Percentiles rank a stretch among this genome's conserved stretches.
Conservation (phyloP, 1,139 yeast species). For the Yarrowia galli region DNA sequence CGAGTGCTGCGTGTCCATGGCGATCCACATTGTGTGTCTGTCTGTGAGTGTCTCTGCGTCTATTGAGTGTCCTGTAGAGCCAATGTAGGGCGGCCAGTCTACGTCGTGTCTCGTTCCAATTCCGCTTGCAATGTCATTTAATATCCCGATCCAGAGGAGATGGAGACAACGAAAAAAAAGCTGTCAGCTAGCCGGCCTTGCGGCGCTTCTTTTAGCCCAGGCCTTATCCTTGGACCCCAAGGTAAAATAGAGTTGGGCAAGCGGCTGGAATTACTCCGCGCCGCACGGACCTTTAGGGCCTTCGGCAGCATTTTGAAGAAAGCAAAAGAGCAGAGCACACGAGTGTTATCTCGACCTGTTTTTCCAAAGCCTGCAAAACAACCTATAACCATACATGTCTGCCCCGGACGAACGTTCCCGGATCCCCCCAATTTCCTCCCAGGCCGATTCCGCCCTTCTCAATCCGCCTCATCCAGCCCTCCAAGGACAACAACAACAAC, state of each 20-base stretch:
- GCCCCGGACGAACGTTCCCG: conserved; percentile 8
- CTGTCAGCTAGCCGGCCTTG: conserved; percentile 10
- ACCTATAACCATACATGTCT: conserved; percentile 14
- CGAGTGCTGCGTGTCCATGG: no score
- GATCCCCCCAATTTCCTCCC: background rate
- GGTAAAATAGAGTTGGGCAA: conserved; percentile 22
- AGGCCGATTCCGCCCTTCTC: background rate
- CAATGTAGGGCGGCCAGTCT: no score
- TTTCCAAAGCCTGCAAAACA: background rate
- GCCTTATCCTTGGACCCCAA: conserved; percentile 11
- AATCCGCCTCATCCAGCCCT: background rate
- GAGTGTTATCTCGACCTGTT: background rate
- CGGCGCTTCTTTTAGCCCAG: conserved; percentile 27
- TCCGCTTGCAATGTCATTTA: no score
- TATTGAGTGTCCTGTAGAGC: no score
- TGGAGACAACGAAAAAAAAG: no score
- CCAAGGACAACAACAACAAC: background rate
- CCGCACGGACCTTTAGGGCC: conserved; percentile 36
- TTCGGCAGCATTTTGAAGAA: conserved; percentile 24
- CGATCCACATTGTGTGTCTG: no score
- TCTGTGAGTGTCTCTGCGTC: no score
- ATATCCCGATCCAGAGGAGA: no score
- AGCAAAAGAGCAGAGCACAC: conserved; percentile 21
- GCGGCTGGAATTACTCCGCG: conserved; percentile 39
- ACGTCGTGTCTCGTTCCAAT: no score